Percentiles rank a stretch among this genome's conserved stretches.
These are phyloP conservation scores for Epichloe coenophiala DNA, from an alignment of 2,329 filamentous ascomycete genomes.

Conservation along the genomic window DNA sequence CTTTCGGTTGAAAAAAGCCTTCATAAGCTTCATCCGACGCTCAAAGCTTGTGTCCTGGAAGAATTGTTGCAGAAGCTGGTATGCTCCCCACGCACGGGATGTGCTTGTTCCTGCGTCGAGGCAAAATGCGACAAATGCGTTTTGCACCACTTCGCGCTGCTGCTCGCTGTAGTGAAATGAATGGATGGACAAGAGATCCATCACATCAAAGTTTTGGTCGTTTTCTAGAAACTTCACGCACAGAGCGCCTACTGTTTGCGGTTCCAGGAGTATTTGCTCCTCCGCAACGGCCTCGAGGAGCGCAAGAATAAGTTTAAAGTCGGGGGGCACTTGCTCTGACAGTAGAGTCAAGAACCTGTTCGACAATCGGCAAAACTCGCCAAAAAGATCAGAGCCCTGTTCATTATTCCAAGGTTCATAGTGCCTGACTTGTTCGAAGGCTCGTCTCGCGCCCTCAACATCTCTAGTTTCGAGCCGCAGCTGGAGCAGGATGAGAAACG, in stretches of 20 bases:
- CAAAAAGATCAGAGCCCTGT: slow-evolving; percentile 27
- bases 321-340: slow-evolving; percentile 40
- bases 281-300: slow-evolving; percentile 62
- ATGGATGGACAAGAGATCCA: slow-evolving; percentile 69
- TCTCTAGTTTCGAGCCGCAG: slow-evolving; percentile 64
- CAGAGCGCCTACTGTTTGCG: slow-evolving; percentile 62
- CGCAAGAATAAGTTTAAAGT: slow-evolving; percentile 59
- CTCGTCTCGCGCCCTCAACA: slow-evolving; percentile 51
- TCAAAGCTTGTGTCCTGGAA: slow-evolving; percentile 53
- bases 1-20: slow-evolving; percentile 62
- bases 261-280: slow-evolving; percentile 53
- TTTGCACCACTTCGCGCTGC: slow-evolving; percentile 54
- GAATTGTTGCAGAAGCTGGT: slow-evolving; percentile 51
- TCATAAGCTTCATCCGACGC: slow-evolving; percentile 62
- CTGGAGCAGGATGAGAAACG: slow-evolving; percentile 61
- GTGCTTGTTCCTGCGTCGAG: slow-evolving; percentile 48
- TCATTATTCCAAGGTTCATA: slow-evolving; percentile 26
- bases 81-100: slow-evolving; percentile 49
- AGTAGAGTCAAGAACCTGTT: slow-evolving; percentile 63
- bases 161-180: slow-evolving; percentile 54
- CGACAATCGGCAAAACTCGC: slow-evolving; percentile 45
- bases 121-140: slow-evolving; percentile 55
- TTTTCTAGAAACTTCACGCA: slow-evolving; percentile 60
- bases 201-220: slow-evolving; percentile 65
- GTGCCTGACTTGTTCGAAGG: slow-evolving; percentile 38